phyloP scores from a whole-genome alignment of 208 protist genomes.

The Wallacemonas collosoma region DNA sequence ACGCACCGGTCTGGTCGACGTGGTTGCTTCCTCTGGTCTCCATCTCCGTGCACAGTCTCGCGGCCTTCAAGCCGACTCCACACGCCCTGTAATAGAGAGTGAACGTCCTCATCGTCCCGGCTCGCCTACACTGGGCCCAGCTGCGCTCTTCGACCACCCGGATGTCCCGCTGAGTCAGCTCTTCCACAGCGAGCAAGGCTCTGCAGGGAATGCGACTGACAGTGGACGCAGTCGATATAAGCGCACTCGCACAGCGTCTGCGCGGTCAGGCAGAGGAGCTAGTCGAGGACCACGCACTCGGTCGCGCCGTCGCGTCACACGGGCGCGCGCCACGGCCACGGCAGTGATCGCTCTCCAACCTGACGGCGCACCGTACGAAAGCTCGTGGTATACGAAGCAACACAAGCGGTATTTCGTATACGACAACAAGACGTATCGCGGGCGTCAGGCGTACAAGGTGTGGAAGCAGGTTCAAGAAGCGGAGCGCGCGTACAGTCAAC shows the following conservation, averaged over 20 bases:
- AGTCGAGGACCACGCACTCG: too few species aligned
- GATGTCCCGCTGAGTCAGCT: neutral
- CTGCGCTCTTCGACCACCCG: neutral
- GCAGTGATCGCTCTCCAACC: slow-evolving; percentile 31
- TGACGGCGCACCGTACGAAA: slow-evolving; percentile 44
- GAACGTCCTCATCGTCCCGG: neutral
- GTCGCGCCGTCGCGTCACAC: too few species aligned
- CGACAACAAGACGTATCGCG: slow-evolving; percentile 60
- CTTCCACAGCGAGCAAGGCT: neutral
- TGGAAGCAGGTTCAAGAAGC: slow-evolving; percentile 65
- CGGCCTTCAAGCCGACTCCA: neutral
- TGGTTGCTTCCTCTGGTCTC: slow-evolving; percentile 20
- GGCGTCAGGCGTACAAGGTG: slow-evolving; percentile 54
- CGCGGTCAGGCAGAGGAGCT: neutral
- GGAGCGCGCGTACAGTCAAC: neutral
- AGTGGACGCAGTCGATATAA: neutral
- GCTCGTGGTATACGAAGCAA: slow-evolving; percentile 62
- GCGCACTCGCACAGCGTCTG: neutral
- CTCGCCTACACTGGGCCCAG: neutral
- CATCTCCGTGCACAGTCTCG: neutral
- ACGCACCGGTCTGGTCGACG: slow-evolving; percentile 13
- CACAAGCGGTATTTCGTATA: slow-evolving; percentile 72
- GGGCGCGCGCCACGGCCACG: neutral
- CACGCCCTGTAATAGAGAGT: too few species aligned
- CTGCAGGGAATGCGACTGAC: neutral